Base-by-base conservation (phyloP, 257 asterid species). In the Fraxinus quadrangulata region DNA sequence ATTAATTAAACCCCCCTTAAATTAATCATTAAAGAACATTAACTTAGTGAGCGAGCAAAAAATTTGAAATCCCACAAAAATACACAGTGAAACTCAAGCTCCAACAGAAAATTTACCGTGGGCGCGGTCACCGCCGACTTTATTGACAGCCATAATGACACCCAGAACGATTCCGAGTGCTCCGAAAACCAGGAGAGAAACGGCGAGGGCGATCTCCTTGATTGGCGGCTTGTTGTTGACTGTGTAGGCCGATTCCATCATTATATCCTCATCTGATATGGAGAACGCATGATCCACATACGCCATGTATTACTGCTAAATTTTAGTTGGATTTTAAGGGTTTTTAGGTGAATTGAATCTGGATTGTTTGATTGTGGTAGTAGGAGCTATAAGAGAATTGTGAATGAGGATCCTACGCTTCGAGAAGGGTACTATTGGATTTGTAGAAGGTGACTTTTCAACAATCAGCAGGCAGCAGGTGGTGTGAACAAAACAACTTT, bases 241-340 rank as follows among this genome's bases (percentile, higher is more conserved):
- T 76, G 80, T 81, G 83, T 89, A 94, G 3, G 97, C 79, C 61
- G 96, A 79, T 11, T 85, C 99, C 93, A 96, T 88, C 97, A 96
- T 91, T 70, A 96, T 88, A 76, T 96, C 99, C 82, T 96, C 99
- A 75, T 96, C 99, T 67, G 99, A 90, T 30, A 96, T 96, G 83
- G 99, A 96, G 85, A 96, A 96, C 5, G 99, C 92, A 83, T 93
- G 99, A 91, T 93, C 98, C 19, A 93, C 98, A 63, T 96, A 96
- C 71, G 99, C 99, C 99, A 96, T 94, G 34, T 23, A 31, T 13
- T 73, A 10, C 26, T 72, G 69, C 69, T 63, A 26, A 0, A 12
- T 2, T 24, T 23, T n/a, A 9, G 36, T 4, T 12, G 26, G 19
- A 59, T n/a, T 24, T 63, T 3, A 26, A 26, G 17, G 19, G 6